Base-by-base conservation (phyloP, 2,329 filamentous ascomycete genomes). In the Leptoxyphium fumago region DNA sequence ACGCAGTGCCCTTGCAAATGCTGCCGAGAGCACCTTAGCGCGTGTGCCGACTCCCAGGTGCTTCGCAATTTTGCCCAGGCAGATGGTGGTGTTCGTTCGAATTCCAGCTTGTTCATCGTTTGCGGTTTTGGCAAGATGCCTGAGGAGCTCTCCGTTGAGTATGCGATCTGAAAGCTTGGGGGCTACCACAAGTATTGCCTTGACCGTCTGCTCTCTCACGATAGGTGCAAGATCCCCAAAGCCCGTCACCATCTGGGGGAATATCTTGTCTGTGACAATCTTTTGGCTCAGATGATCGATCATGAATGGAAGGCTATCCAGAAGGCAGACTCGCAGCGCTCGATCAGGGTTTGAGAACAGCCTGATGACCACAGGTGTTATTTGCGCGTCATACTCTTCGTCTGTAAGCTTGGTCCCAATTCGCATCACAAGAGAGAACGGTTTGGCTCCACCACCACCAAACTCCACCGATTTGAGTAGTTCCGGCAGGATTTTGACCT, bases 391-490 rank as follows among this genome's bases (percentile, higher is more conserved):
- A 60, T 93, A 98, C 61, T 98, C 91, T 9, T 96, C 91, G 48
- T 82, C 81, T 2, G 84, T 78, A 36, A 98, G 69, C 58, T 94
- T 96, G 6, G 79, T 70, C 3, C 86, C 79, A 53, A 98, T 95
- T 58, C 94, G 94, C 70, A 96, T 78, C 36, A 94, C 84, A 1
- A 94, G 79, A 1, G 73, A 68, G 47, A 98, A 84, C 0, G 94
- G 88, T 58, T 94, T 93, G 0, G 89, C 84, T 0, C 91, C 91
- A 26, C 91, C 91, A 10, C 89, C 91, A 7, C 91, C 91, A 61
- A 95, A 98, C 57, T 98, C 91, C n/a, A 96, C 87, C 0, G 88
- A 94, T 60, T 96, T 98, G n/a, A 98, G 73, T 28, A 98, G 69
- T 59, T 98, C 91, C 0, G 91, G 91, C 8, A 98, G 71, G 2